phyloP scores from a whole-genome alignment of 2,329 filamentous ascomycete genomes.

The Paecilomyces dactylethromorphus region DNA sequence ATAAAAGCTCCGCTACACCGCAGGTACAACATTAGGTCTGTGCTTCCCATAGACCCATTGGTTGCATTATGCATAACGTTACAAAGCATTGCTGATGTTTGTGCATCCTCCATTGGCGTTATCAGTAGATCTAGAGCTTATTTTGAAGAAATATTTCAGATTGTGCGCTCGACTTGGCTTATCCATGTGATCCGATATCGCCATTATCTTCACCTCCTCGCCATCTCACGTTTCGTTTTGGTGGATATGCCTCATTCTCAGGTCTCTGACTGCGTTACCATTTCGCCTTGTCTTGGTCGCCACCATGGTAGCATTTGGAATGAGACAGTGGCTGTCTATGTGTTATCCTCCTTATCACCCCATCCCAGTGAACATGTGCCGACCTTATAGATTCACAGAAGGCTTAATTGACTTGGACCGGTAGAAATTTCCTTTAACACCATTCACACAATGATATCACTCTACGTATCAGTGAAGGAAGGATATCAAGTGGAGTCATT shows the following conservation, averaged over 20 bases:
- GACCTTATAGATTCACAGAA: not conserved
- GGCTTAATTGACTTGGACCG: not conserved
- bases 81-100: not conserved
- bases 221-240: not conserved
- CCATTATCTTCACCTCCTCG: not conserved
- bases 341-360: not conserved
- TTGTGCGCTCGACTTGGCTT: not conserved
- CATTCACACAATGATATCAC: not conserved
- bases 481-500: not conserved
- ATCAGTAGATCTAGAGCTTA: not conserved
- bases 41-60: not conserved
- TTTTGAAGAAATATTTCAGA: not conserved
- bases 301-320: not conserved
- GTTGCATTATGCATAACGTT: not conserved
- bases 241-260: not conserved
- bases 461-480: not conserved
- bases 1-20: not conserved
- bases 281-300: not conserved
- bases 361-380: not conserved
- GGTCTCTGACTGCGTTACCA: not conserved
- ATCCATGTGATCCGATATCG: not conserved
- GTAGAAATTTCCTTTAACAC: not conserved
- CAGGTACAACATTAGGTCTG: not conserved
- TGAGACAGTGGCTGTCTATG: not conserved
- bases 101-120: not conserved